These are phyloP conservation scores for Populus nigra DNA, from an alignment of 345 rosid species.

Conservation along the genomic window DNA sequence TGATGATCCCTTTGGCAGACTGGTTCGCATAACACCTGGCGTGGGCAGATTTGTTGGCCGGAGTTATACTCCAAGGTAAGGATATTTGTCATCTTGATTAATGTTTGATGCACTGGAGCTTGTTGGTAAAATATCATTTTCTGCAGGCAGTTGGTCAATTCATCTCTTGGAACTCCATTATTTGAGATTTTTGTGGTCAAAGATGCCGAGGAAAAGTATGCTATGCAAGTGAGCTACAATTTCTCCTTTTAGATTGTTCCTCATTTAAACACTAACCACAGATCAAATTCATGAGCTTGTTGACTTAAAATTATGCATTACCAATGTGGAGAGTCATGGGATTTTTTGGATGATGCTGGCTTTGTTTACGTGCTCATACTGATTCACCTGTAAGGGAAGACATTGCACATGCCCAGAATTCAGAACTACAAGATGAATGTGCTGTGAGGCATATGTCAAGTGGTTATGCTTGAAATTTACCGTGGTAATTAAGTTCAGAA, in stretches of 20 bases:
- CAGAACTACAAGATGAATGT: not conserved
- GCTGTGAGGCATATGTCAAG: not conserved
- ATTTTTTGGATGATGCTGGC: not conserved
- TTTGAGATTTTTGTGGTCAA: conserved; percentile 90
- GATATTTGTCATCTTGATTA: conserved; percentile 14
- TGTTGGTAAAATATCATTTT: conserved; percentile 26
- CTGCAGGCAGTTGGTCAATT: conserved; percentile 78
- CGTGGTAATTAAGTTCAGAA: not conserved
- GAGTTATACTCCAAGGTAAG: conserved; percentile 83
- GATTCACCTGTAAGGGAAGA: not conserved
- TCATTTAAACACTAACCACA: not conserved
- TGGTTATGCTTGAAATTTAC: not conserved
- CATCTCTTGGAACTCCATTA: conserved; percentile 82
- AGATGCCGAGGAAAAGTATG: conserved; percentile 57
- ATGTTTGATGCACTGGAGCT: conserved; percentile 9
- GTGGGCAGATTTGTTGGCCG: conserved; percentile 86
- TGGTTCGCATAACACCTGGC: conserved; percentile 75
- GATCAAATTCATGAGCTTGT: not conserved
- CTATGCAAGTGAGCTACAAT: conserved; percentile 63
- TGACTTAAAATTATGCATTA: not conserved
- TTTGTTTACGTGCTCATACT: not conserved
- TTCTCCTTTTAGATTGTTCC: conserved; percentile 8
- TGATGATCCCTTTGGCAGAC: conserved; percentile 80
- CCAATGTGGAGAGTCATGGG: not conserved
- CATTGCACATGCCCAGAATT: not conserved